Percentiles rank a stretch among this genome's conserved stretches.
Evolutionary conservation across 768 basidiomycete species (phyloP).

Genomic region (Mycena olivaceomarginata): DNA sequence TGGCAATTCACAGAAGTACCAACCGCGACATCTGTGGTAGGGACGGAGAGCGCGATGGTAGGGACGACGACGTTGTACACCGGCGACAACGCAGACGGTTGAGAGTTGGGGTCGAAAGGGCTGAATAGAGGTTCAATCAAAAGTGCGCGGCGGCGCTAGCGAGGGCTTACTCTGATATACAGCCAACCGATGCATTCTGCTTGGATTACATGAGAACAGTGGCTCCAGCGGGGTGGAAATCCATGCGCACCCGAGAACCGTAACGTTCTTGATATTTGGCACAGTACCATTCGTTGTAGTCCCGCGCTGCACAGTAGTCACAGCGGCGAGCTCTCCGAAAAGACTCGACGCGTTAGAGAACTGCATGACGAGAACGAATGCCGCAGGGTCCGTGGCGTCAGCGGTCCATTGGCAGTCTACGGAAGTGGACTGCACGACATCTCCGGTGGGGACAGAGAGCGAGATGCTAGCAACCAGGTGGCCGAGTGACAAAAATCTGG

Average conservation of each 20-base stretch:
- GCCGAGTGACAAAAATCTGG: conserved; percentile 25
- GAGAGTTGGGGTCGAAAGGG: conserved; percentile 26
- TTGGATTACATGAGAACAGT: conserved; percentile 22
- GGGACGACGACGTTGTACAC: conserved; percentile 25
- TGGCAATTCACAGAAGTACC: conserved; percentile 27
- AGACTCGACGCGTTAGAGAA: conserved; percentile 28
- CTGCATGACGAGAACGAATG: conserved; percentile 24
- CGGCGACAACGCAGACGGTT: conserved; percentile 27
- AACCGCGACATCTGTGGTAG: conserved; percentile 21
- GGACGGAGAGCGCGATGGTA: conserved; percentile 21
- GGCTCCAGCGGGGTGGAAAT: conserved; percentile 23
- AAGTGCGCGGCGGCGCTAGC: conserved; percentile 22
- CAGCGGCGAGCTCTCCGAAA: conserved; percentile 21
- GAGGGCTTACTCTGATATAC: conserved; percentile 29
- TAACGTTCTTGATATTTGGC: conserved; percentile 21
- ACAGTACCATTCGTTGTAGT: conserved; percentile 24
- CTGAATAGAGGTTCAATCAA: conserved; percentile 17
- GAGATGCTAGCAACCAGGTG: conserved; percentile 26
- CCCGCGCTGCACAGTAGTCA: conserved; percentile 26
- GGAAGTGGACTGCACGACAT: conserved; percentile 15
- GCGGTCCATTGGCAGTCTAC: conserved; percentile 27
- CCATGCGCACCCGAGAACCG: conserved; percentile 14
- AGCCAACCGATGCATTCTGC: conserved; percentile 29
- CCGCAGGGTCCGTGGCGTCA: conserved; percentile 2
- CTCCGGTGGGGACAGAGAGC: conserved; percentile 26